A percentile compares a stretch with the other conserved stretches of the same genome.
Conservation (phyloP, 2,329 filamentous ascomycete genomes). For the Penicillium paneum region DNA sequence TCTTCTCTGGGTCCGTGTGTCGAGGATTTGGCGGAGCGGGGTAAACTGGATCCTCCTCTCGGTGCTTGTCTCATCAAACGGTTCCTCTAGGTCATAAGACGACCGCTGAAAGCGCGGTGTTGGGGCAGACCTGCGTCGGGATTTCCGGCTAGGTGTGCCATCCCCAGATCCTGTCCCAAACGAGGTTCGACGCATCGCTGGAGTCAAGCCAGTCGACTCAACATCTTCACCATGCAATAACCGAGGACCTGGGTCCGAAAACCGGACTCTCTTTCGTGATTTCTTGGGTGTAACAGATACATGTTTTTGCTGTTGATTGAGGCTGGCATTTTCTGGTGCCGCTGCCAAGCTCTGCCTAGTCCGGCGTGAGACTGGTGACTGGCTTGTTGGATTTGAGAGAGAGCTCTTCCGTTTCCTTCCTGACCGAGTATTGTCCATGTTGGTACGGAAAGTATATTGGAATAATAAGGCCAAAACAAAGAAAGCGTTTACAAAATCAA, state of each 20-base stretch:
- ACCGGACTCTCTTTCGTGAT: conserved; percentile 44
- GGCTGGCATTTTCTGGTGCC: not conserved
- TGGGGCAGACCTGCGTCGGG: conserved; percentile 38
- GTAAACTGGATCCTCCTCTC: conserved; percentile 44
- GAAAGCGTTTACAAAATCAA: not conserved
- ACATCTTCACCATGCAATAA: conserved; percentile 16
- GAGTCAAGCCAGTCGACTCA: conserved; percentile 45
- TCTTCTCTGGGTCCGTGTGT: conserved; percentile 42
- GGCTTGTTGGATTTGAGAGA: conserved; percentile 9
- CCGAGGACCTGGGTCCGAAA: conserved; percentile 43
- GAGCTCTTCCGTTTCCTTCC: conserved; percentile 28
- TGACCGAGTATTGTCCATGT: conserved; percentile 27
- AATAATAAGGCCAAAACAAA: not conserved
- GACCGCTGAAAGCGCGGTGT: conserved; percentile 21
- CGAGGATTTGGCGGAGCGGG: conserved; percentile 44
- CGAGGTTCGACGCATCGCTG: conserved; percentile 41
- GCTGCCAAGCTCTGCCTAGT: conserved; percentile 13
- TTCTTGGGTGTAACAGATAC: conserved; percentile 29
- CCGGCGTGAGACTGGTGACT: conserved; percentile 18
- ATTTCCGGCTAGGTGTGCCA: conserved; percentile 28
- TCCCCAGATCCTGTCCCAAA: conserved; percentile 28
- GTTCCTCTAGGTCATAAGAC: conserved; percentile 21
- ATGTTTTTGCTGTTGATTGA: not conserved
- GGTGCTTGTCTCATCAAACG: conserved; percentile 16
- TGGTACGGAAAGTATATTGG: not conserved